Conservation (phyloP, 2,329 filamentous ascomycete species). For the Apiospora kogelbergensis region DNA sequence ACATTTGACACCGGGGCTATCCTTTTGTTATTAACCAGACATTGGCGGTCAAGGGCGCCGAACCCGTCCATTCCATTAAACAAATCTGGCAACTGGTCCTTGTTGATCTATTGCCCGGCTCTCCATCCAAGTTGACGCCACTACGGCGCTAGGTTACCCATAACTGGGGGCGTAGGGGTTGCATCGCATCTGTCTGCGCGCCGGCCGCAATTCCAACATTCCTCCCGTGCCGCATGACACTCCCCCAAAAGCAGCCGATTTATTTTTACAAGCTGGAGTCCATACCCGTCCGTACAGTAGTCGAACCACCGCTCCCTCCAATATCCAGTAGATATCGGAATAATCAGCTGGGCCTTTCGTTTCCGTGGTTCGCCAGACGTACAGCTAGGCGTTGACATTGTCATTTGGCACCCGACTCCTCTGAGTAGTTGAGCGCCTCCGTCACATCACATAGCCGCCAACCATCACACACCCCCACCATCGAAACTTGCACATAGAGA, state of each 20-base stretch:
- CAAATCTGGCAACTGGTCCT: background rate
- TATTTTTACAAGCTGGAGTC: background rate
- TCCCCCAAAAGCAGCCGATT: background rate
- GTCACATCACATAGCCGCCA: background rate
- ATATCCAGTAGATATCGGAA: background rate
- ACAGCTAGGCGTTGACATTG: background rate
- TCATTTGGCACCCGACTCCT: background rate
- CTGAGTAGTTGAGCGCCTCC: background rate
- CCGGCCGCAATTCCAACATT: background rate
- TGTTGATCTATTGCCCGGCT: background rate
- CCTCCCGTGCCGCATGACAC: slow-evolving; percentile 4
- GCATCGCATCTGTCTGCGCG: background rate
- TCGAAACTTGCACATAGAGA: background rate
- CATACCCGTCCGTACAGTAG: background rate
- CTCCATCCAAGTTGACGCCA: background rate
- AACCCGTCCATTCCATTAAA: background rate
- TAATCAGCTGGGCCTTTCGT: background rate
- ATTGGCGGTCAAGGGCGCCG: background rate
- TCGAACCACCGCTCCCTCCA: background rate
- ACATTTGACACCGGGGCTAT: background rate
- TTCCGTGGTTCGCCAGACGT: background rate
- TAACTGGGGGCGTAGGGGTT: slow-evolving; percentile 3
- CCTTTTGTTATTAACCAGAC: background rate
- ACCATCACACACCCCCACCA: slow-evolving; percentile 4
- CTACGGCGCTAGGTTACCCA: slow-evolving; percentile 1